phyloP scores from a whole-genome alignment of 371 early-diverging fungal species.

The Nematocida homosporus region DNA sequence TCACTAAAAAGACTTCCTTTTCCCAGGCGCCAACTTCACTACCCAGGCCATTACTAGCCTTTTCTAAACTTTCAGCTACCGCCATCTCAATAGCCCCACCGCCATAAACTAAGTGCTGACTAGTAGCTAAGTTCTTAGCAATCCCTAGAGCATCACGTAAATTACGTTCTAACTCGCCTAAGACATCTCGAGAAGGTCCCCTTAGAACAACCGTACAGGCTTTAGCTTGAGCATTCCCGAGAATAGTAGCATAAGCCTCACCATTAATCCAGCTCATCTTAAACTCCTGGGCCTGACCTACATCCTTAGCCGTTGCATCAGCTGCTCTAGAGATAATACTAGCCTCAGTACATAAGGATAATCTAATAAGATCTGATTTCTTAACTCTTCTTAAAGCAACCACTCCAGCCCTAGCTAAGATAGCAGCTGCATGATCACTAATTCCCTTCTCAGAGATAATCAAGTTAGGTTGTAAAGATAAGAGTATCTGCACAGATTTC shows the following conservation, averaged over 20 bases:
- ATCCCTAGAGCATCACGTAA: constrained; percentile 96
- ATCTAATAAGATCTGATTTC: constrained; percentile 95
- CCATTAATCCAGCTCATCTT: constrained; percentile 92
- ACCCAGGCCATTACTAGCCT: not conserved
- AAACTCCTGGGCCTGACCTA: constrained; percentile 93
- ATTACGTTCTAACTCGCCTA: constrained; percentile 97
- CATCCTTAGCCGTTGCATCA: constrained; percentile 84
- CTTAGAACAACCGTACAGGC: constrained; percentile 94
- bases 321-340: constrained; percentile 91
- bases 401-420: constrained; percentile 88
- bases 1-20: constrained; percentile 64
- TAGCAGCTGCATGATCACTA: constrained; percentile 71
- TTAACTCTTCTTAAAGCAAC: constrained; percentile 94
- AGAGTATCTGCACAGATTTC: constrained; percentile 86
- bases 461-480: constrained; percentile 88
- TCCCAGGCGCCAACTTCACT: constrained; percentile 40
- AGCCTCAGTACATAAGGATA: constrained; percentile 92
- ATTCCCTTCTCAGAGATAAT: constrained; percentile 99
- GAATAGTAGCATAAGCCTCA: constrained; percentile 77
- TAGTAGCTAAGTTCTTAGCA: constrained; percentile 90
- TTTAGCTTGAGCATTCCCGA: constrained; percentile 85
- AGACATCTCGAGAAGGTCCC: constrained; percentile 93
- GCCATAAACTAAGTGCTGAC: constrained; percentile 85
- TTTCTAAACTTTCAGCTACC: constrained; percentile 66
- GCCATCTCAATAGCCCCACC: constrained; percentile 99